These are phyloP conservation scores for Lathyrus oleraceus DNA, from an alignment of 306 rosid species.

Conservation along the genomic window DNA sequence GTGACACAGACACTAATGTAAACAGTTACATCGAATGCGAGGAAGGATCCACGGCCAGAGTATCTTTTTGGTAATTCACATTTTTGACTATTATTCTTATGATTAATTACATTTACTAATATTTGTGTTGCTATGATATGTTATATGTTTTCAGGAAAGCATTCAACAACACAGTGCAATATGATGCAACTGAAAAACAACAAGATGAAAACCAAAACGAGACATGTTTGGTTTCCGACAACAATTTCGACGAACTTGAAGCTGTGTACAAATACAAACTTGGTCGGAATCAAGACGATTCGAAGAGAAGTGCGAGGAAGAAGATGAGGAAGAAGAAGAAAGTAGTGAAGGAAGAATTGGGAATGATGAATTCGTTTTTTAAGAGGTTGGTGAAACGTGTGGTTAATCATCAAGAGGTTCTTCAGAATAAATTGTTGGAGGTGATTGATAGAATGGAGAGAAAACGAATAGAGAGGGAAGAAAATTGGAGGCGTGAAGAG, in stretches of 20 bases:
- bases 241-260: neutral
- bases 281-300: neutral
- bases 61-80: conserved; percentile 4
- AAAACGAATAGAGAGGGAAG: conserved; percentile 11
- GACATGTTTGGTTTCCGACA: neutral
- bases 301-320: neutral
- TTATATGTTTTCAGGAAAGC: conserved; percentile 3
- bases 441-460: conserved; percentile 3
- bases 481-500: conserved; percentile 21
- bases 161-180: neutral
- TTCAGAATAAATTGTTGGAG: neutral
- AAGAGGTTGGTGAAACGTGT: neutral
- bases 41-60: neutral
- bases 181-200: neutral
- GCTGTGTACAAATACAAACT: neutral
- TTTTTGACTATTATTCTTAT: neutral
- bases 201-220: neutral
- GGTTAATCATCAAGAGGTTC: conserved; percentile 2
- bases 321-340: neutral
- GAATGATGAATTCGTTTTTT: neutral
- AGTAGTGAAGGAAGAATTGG: neutral
- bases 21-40: neutral
- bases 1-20: neutral
- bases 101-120: too few relatives aligned
- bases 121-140: neutral